These are phyloP conservation scores for Gossypium herbaceum DNA, from an alignment of 345 rosid species.

Conservation along the genomic window DNA sequence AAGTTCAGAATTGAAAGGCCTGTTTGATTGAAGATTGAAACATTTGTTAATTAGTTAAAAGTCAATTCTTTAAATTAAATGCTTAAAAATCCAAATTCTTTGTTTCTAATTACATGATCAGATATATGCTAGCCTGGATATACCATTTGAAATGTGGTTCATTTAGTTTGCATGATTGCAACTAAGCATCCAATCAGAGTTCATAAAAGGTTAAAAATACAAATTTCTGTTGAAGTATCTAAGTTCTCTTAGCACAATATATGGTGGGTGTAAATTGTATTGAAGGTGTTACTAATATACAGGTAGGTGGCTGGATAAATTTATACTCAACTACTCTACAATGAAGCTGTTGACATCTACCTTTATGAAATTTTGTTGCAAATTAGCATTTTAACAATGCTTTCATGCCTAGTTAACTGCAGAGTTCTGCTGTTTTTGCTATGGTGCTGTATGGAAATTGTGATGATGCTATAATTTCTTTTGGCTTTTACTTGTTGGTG, in stretches of 20 bases:
- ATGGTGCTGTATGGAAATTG: no score
- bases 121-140: not conserved
- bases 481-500: not conserved
- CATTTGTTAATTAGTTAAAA: not conserved
- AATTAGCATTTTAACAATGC: slow-evolving; percentile 5
- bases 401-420: not conserved
- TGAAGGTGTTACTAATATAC: not conserved
- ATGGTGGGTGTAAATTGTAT: slow-evolving; percentile 2
- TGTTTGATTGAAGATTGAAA: not conserved
- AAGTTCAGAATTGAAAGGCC: not conserved
- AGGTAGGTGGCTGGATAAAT: not conserved
- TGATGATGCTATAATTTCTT: not conserved
- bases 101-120: not conserved
- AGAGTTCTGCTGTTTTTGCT: not conserved
- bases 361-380: not conserved
- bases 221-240: not conserved
- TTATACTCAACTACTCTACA: no score
- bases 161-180: not conserved
- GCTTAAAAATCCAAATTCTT: not conserved
- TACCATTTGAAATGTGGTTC: not conserved
- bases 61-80: not conserved
- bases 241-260: not conserved
- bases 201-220: not conserved
- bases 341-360: not conserved
- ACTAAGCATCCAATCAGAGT: not conserved